Evolutionary conservation across 73 alveolate species (phyloP).

Genomic region (Loxodes magnus): DNA sequence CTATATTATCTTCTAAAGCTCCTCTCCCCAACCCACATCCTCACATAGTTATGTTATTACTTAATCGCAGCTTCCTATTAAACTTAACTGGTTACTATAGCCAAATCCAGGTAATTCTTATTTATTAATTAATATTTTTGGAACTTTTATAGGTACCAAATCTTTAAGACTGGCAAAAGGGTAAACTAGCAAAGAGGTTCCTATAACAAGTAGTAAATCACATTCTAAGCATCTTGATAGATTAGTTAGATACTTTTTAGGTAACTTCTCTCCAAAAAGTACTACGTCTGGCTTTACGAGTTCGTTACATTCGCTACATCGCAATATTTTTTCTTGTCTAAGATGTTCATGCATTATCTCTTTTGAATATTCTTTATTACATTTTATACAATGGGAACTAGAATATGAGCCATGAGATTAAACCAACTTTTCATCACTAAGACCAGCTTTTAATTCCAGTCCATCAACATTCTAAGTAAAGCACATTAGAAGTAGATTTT

Average conservation of each 20-base stretch:
- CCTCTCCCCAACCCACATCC: no score
- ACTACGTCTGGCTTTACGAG: conserved; percentile 44
- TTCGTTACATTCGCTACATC: conserved; percentile 6
- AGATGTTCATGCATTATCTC: not conserved
- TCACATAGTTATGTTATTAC: no score
- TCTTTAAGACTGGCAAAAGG: conserved; percentile 26
- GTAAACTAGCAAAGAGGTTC: conserved; percentile 29
- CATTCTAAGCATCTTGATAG: not conserved
- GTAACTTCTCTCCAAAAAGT: conserved; percentile 38
- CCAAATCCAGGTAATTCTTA: no score
- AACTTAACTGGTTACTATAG: no score
- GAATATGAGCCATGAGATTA: conserved; percentile 67
- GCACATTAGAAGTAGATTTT: conserved; percentile 16
- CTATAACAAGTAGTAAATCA: conserved; percentile 32
- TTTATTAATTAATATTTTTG: conserved; percentile 27
- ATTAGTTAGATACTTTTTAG: not conserved
- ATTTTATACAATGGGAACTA: conserved; percentile 31
- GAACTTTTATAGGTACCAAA: conserved; percentile 14
- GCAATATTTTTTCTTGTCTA: not conserved
- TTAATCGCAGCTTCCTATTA: no score
- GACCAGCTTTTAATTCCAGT: conserved; percentile 44
- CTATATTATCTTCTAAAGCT: no score
- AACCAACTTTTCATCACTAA: conserved; percentile 28
- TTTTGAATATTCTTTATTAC: conserved; percentile 7
- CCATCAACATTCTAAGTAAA: conserved; percentile 71